Percentiles rank a stretch among this genome's conserved stretches.
Conservation (phyloP, 169 alveolate species). For the Plasmodium yoelii region DNA sequence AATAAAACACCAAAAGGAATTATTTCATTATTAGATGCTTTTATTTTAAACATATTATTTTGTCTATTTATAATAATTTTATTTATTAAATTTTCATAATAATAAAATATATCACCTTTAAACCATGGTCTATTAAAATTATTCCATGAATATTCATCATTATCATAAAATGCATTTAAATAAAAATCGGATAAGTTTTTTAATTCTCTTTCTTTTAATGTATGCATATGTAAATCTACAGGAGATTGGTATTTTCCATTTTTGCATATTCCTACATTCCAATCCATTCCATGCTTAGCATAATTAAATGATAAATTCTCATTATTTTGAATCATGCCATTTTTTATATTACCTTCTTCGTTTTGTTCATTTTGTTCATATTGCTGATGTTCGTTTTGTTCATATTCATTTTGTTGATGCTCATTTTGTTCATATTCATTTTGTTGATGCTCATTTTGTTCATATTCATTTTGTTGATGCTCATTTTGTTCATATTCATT, state of each 20-base stretch:
- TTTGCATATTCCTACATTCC: slow-evolving; percentile 84
- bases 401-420: not conserved
- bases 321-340: not conserved
- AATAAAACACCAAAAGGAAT: slow-evolving; percentile 86
- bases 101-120: slow-evolving; percentile 86
- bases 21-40: slow-evolving; percentile 82
- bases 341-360: slow-evolving; percentile 1
- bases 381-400: no score
- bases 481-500: no score
- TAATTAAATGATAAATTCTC: slow-evolving; percentile 78
- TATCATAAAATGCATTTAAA: slow-evolving; percentile 77
- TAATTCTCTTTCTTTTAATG: slow-evolving; percentile 78
- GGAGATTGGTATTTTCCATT: slow-evolving; percentile 88
- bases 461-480: no score
- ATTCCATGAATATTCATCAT: slow-evolving; percentile 37
- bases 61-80: slow-evolving; percentile 81
- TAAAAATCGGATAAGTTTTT: slow-evolving; percentile 79
- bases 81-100: slow-evolving; percentile 82
- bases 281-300: slow-evolving; percentile 86
- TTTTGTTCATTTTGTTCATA: not conserved
- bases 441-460: no score
- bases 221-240: slow-evolving; percentile 86
- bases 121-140: slow-evolving; percentile 82
- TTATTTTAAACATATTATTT: slow-evolving; percentile 84
- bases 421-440: no score